Evolutionary conservation across 495 filamentous ascomycete genomes (phyloP).

Genomic region (Aspergillus nidulans): DNA sequence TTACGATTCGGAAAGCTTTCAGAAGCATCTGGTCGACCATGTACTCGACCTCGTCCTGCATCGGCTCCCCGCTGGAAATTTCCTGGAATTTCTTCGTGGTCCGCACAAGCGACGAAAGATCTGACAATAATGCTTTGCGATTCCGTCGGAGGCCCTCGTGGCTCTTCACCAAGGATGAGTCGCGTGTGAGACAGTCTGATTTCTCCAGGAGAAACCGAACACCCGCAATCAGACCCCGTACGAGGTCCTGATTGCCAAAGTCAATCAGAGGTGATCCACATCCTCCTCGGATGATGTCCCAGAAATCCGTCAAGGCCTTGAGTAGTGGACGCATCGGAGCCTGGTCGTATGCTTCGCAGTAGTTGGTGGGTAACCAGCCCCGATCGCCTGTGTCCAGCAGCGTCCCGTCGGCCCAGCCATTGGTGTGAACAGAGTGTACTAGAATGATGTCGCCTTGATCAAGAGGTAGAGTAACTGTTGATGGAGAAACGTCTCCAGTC

Average conservation of each 20-base stretch:
- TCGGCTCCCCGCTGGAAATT: constrained; percentile 43
- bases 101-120: constrained; percentile 85
- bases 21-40: constrained; percentile 88
- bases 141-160: constrained; percentile 74
- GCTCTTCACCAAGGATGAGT: constrained; percentile 65
- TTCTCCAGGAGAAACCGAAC: constrained; percentile 89
- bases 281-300: constrained; percentile 78
- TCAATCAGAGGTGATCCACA: constrained; percentile 61
- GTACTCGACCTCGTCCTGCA: constrained; percentile 61
- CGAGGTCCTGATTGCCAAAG: constrained; percentile 83
- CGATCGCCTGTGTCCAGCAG: constrained; percentile 79
- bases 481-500: constrained; percentile 60
- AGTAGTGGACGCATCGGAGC: constrained; percentile 79
- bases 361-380: constrained; percentile 98
- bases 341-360: constrained; percentile 91
- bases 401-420: constrained; percentile 99
- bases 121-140: constrained; percentile 80
- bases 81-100: constrained; percentile 78
- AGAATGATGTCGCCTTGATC: constrained; percentile 89
- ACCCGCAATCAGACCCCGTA: constrained; percentile 88
- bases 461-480: constrained; percentile 82
- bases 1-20: constrained; percentile 92
- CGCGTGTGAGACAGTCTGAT: constrained; percentile 80
- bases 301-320: constrained; percentile 83
- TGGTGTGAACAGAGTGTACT: constrained; percentile 95